Conservation (phyloP, 768 basidiomycete genomes). For the Punctularia strigosozonata region DNA sequence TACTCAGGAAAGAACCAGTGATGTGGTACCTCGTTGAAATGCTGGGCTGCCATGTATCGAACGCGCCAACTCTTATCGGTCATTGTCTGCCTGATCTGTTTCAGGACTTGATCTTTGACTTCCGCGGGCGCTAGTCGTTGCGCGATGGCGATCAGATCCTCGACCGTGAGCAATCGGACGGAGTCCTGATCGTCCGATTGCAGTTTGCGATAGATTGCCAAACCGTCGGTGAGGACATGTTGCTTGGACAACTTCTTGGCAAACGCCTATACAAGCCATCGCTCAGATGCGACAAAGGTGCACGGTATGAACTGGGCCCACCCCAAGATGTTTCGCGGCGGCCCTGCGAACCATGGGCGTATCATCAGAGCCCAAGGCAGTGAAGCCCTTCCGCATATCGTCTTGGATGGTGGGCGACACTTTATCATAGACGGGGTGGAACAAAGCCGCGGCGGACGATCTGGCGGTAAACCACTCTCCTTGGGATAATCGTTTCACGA, state of each 20-base stretch:
- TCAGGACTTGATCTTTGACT: conserved; percentile 80
- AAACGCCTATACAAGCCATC: conserved; percentile 42
- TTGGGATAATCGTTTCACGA: conserved; percentile 76
- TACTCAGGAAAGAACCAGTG: not conserved
- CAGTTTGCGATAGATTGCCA: conserved; percentile 88
- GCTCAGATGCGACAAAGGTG: conserved; percentile 10
- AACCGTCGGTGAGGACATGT: conserved; percentile 75
- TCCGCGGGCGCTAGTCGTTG: conserved; percentile 77
- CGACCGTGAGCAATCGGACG: conserved; percentile 88
- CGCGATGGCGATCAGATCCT: conserved; percentile 89
- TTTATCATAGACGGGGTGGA: conserved; percentile 79
- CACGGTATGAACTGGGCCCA: conserved; percentile 31
- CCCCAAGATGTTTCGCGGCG: conserved; percentile 92
- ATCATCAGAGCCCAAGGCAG: conserved; percentile 78
- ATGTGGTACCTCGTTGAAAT: conserved; percentile 79
- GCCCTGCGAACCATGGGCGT: conserved; percentile 98
- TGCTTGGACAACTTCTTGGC: conserved; percentile 68
- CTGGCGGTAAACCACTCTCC: conserved; percentile 99
- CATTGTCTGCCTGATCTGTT: conserved; percentile 80
- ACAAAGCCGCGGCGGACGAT: conserved; percentile 90
- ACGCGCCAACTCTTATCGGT: conserved; percentile 98
- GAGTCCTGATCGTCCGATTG: conserved; percentile 97
- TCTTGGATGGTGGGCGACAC: conserved; percentile 66
- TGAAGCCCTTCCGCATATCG: conserved; percentile 79
- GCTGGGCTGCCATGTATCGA: conserved; percentile 94